These are phyloP conservation scores for Apiospora phragmitis DNA, from an alignment of 2,329 filamentous ascomycete species.

Conservation along the genomic window DNA sequence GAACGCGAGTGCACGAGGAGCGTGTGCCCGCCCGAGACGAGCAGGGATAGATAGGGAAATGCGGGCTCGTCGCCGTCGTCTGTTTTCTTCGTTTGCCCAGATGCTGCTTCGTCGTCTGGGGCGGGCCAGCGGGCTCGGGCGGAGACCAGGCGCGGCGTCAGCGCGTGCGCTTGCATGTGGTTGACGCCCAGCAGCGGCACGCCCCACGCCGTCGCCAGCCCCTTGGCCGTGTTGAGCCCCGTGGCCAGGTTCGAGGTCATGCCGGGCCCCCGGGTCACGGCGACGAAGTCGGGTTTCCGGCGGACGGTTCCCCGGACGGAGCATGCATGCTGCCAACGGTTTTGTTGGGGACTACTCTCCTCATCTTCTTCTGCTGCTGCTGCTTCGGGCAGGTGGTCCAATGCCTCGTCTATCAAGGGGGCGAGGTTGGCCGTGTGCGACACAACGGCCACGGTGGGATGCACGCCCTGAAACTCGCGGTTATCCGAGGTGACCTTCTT, in stretches of 20 bases:
- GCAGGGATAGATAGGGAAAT: constrained; percentile 85
- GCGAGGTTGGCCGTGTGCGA: constrained; percentile 75
- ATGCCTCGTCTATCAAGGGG: constrained; percentile 64
- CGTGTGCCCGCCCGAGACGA: constrained; percentile 92
- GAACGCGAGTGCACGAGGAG: constrained; percentile 75
- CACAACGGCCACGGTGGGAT: constrained; percentile 72
- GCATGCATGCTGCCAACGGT: constrained; percentile 18
- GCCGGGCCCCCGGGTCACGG: constrained; percentile 86
- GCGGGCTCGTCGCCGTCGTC: constrained; percentile 31
- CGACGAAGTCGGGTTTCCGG: constrained; percentile 75
- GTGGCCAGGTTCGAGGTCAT: constrained; percentile 78
- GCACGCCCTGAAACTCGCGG: constrained; percentile 72
- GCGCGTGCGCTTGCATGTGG: constrained; percentile 95
- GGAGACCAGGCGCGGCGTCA: constrained; percentile 77
- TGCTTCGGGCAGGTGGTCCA: constrained; percentile 49
- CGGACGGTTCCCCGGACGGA: constrained; percentile 31
- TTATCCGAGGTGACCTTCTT: constrained; percentile 81
- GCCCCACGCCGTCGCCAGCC: constrained; percentile 79
- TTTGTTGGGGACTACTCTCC: constrained; percentile 17
- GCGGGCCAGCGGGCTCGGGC: constrained; percentile 46
- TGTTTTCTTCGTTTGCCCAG: neutral
- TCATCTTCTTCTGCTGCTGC: constrained; percentile 4
- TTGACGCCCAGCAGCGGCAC: constrained; percentile 84
- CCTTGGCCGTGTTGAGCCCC: constrained; percentile 84
- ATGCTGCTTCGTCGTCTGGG: too few relatives aligned